Base-by-base conservation (phyloP, 1,139 yeast genomes). In the Saccharomyces hybrid region DNA sequence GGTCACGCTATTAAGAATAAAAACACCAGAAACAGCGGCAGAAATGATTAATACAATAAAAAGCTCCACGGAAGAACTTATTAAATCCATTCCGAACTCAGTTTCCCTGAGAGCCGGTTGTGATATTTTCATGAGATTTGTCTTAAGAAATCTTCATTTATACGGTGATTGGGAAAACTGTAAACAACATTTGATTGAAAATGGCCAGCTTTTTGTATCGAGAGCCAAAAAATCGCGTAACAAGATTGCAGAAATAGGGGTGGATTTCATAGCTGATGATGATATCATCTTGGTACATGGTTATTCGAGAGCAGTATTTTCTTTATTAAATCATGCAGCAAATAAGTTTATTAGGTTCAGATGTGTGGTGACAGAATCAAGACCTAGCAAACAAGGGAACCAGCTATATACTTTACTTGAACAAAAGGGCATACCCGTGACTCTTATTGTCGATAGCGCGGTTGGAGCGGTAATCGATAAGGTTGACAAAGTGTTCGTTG, bases 151-250 rank as follows among this genome's bases (percentile, higher is more conserved):
- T 72, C 86, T 95, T 48, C 90, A 90, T 70, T 76, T 88, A 52
- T 89, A 89, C 68, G 84, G 89, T 27, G 97, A 93, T 70, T 95
- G 98, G 95, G 99, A 93, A 66, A 83, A 93, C n/a, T 90, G 97
- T 70, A 83, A 84, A 65, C 81, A 79, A 62, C 95, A 90, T 69
- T 76, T 95, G 61, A 96, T 91, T 34, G 96, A 88, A 65, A 95
- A 95, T 70, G 99, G 99, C 3, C 89, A 90, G 67, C 74, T 93
- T 51, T 95, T 95, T 66, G 89, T 91, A 9, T 86, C 87, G 61
- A 80, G 99, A 71, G 97, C 99, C 46, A 91, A 90, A 69, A 93
- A 84, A 54, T 85, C 96, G 16, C 81, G 99, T 73, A 81, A 83
- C 50, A 87, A 85, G 70, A 89, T 90, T 62, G 98, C 99, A 1